Evolutionary conservation across 2,329 filamentous ascomycete genomes (phyloP).

Genomic region (Lasiodiplodia citricola): DNA sequence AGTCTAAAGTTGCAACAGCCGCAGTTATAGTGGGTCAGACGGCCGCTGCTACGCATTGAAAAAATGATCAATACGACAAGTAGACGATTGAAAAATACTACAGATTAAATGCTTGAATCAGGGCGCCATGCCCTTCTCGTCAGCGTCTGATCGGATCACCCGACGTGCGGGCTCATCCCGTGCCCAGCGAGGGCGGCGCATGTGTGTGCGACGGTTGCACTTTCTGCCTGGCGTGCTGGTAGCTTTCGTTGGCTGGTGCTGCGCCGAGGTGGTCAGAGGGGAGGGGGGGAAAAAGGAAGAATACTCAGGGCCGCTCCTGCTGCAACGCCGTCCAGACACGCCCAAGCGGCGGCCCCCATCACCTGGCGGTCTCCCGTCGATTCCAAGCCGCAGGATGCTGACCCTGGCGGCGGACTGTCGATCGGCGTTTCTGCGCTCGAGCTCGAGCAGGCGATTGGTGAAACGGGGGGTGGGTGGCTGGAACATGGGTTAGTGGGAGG

Average conservation of each 20-base stretch:
- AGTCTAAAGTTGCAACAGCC: constrained; percentile 23
- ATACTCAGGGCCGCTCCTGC: constrained; percentile 1
- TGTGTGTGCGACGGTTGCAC: constrained; percentile 18
- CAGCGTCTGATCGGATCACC: constrained; percentile 14
- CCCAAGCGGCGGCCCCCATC: constrained; percentile 2
- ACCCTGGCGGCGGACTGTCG: constrained; percentile 25
- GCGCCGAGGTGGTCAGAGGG: constrained; percentile 8
- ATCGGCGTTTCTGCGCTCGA: constrained; percentile 27
- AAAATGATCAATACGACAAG: constrained; percentile 25
- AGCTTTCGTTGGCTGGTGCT: background rate
- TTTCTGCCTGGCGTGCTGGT: constrained; percentile 4
- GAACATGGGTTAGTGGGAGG: constrained; percentile 27
- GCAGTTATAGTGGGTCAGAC: constrained; percentile 27
- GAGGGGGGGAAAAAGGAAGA: background rate
- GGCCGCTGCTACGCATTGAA: constrained; percentile 23
- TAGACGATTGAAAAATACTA: constrained; percentile 22
- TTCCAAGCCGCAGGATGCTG: constrained; percentile 23
- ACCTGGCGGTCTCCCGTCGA: constrained; percentile 22
- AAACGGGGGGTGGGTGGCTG: constrained; percentile 26
- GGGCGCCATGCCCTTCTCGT: constrained; percentile 1
- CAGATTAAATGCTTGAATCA: constrained; percentile 25
- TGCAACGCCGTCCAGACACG: constrained; percentile 1
- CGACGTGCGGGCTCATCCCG: constrained; percentile 2
- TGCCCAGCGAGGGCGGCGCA: background rate
- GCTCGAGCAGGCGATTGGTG: constrained; percentile 28